phyloP scores from a whole-genome alignment of 176 grass and related monocot genomes.

The Triticum dicoccoides region DNA sequence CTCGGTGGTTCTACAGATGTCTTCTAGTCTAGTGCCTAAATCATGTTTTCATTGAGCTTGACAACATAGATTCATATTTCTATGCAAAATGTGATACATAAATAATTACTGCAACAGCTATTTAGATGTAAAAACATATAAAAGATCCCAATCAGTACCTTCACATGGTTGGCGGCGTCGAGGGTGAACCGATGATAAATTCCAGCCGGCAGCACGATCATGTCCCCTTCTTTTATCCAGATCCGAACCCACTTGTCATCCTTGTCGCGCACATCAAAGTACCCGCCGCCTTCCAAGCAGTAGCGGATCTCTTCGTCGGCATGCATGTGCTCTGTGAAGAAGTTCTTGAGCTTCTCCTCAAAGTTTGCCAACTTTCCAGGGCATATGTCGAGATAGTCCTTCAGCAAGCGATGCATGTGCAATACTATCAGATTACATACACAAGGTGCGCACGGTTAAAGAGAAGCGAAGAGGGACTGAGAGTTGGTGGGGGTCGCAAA shows the following conservation, averaged over 20 bases:
- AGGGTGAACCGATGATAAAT: constrained; percentile 93
- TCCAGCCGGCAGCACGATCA: constrained; percentile 84
- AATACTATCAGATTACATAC: constrained; percentile 16
- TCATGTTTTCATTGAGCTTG: not conserved
- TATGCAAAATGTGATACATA: not conserved
- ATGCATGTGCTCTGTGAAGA: constrained; percentile 86
- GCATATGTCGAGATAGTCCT: constrained; percentile 80
- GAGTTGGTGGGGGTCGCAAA: not conserved
- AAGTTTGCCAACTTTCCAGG: constrained; percentile 88
- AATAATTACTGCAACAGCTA: not conserved
- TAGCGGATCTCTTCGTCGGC: constrained; percentile 92
- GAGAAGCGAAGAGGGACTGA: not conserved
- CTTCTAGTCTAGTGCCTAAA: not conserved
- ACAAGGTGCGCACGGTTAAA: not conserved
- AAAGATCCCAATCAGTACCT: constrained; percentile 35
- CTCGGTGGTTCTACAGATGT: not conserved
- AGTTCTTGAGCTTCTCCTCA: constrained; percentile 86
- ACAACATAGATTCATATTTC: not conserved
- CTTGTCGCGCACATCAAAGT: constrained; percentile 82
- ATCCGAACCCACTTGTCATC: constrained; percentile 79
- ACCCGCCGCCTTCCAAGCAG: constrained; percentile 84
- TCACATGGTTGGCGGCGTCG: constrained; percentile 58
- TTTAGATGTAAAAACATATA: not conserved
- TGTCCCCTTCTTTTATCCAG: constrained; percentile 82
- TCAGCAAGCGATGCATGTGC: constrained; percentile 4